Evolutionary conservation across 2,329 filamentous ascomycete species (phyloP).

Genomic region (Nectriaceae sp.): DNA sequence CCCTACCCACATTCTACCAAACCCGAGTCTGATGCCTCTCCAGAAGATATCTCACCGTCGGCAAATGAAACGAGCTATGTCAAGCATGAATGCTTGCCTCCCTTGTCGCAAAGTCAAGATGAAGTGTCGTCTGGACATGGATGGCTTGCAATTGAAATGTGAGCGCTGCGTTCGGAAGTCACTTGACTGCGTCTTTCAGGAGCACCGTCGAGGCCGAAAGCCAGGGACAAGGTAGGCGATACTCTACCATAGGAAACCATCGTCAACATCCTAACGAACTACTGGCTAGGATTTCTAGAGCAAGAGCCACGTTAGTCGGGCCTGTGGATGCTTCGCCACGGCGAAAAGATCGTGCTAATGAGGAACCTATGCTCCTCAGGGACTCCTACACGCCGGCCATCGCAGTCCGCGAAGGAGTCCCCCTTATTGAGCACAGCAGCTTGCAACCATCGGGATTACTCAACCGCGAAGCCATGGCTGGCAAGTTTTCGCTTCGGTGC

Average conservation of each 20-base stretch:
- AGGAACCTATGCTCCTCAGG: not conserved
- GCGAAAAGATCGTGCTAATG: not conserved
- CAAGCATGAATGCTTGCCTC: constrained; percentile 34
- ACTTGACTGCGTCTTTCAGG: constrained; percentile 38
- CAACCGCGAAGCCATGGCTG: constrained; percentile 34
- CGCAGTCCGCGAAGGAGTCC: not conserved
- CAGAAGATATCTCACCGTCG: too few relatives aligned
- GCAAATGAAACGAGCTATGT: too few relatives aligned
- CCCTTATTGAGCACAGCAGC: constrained; percentile 4
- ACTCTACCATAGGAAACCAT: not conserved
- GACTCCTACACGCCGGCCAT: not conserved
- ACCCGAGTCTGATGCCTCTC: too few relatives aligned
- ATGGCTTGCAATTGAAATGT: constrained; percentile 27
- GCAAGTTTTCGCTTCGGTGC: constrained; percentile 36
- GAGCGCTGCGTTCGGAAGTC: constrained; percentile 40
- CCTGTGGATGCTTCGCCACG: not conserved
- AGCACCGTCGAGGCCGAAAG: constrained; percentile 42
- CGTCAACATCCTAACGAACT: not conserved
- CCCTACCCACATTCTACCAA: too few relatives aligned
- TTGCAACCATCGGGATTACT: constrained; percentile 36
- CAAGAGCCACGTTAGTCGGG: not conserved
- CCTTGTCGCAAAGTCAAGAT: constrained; percentile 42
- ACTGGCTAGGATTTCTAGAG: not conserved
- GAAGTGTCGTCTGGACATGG: constrained; percentile 32
- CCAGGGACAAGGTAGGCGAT: constrained; percentile 34